Base-by-base conservation (phyloP, 2,329 filamentous ascomycete genomes). In the Onygenales sp. region DNA sequence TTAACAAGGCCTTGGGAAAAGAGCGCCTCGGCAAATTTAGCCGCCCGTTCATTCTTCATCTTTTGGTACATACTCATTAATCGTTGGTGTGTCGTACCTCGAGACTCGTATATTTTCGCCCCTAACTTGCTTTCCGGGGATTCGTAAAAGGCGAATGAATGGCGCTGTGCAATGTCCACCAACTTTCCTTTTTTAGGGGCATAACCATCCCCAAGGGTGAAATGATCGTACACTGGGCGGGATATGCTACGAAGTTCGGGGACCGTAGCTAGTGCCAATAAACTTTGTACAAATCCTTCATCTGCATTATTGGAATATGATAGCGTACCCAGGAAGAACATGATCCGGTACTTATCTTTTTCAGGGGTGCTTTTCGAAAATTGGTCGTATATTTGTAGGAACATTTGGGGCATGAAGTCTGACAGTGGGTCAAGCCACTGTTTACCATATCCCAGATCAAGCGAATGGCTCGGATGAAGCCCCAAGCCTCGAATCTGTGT, bases 231-330 rank as follows among this genome's bases (percentile, higher is more conserved):
- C 1, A 47, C 5, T 14, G 60, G 61, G 10, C 42, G n/a, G n/a
- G n/a, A 14, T 14, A 52, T 51, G 42, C 2, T 5, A 11, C 54
- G 55, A n/a, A 66, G 52, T 32, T 42, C 36, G 2, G 58, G 54
- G 2, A 59, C 52, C 8, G 60, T 63, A 13, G 64, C 61, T 48
- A 68, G 61, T 17, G 65, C 63, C 7, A 70, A 54, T 4, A 70
- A 56, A 0, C 64, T 62, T 31, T 64, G 58, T 32, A 67, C 51
- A 10, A 68, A 37, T n/a, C 56, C 40, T 27, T 54, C 37, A 3
- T 66, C 54, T 6, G 56, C 57, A 8, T 61, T 27, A 32, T 55
- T 40, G 0, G 60, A 59, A 51, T 59, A 67, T 8, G 61, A 40
- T 2, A 69, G 45, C 2, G 61, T 62, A 4, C 59, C 56, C 8